Percentiles rank a stretch among this genome's conserved stretches.
Conservation (phyloP, 345 rosid genomes). For the Cardamine occulta region DNA sequence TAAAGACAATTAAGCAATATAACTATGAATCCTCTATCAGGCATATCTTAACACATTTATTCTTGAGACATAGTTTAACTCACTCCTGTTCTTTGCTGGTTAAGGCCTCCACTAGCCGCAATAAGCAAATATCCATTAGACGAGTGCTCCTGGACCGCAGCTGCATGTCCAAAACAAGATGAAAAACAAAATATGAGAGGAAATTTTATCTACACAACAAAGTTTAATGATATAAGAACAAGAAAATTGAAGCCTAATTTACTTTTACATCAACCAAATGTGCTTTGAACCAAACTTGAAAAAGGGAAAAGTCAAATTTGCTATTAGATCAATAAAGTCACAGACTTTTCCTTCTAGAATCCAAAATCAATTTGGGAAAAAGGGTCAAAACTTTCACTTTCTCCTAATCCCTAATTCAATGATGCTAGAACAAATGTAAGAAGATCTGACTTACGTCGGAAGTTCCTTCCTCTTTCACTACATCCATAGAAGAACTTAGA, state of each 20-base stretch:
- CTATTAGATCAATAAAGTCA: slow-evolving; percentile 30
- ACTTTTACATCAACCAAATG: slow-evolving; percentile 18
- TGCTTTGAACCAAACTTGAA: slow-evolving; percentile 23
- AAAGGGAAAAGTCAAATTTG: slow-evolving; percentile 12
- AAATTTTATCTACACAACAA: not conserved
- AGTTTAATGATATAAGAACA: not conserved
- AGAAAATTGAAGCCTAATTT: not conserved
- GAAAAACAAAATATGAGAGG: not conserved
- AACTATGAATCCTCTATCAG: not conserved
- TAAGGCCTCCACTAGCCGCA: slow-evolving; percentile 97
- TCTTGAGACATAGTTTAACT: slow-evolving; percentile 44
- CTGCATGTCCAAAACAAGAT: slow-evolving; percentile 51
- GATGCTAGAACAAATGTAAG: slow-evolving; percentile 13
- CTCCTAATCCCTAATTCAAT: not conserved
- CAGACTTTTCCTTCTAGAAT: slow-evolving; percentile 20
- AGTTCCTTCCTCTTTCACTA: slow-evolving; percentile 73
- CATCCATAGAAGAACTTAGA: slow-evolving; percentile 75
- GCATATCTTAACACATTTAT: not conserved
- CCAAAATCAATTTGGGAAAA: not conserved
- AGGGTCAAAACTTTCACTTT: slow-evolving; percentile 21
- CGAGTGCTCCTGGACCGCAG: slow-evolving; percentile 59
- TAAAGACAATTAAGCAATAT: not conserved
- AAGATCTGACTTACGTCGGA: slow-evolving; percentile 59
- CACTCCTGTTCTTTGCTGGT: slow-evolving; percentile 99
- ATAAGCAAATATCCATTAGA: slow-evolving; percentile 97